Evolutionary conservation across 495 filamentous ascomycete genomes (phyloP).

Genomic region (Cudoniella acicularis): DNA sequence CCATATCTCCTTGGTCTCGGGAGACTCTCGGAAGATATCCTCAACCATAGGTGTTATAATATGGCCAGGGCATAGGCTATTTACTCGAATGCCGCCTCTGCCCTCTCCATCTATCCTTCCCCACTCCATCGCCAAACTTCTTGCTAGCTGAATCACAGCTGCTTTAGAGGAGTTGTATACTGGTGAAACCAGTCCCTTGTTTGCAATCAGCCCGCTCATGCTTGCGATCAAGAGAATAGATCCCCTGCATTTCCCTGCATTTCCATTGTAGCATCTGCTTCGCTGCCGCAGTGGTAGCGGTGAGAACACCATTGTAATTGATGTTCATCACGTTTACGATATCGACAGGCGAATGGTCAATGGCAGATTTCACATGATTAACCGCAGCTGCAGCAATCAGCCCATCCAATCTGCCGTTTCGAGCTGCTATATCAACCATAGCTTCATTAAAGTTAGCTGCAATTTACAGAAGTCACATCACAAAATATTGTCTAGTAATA

Average conservation of each 20-base stretch:
- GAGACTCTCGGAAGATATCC: constrained; percentile 59
- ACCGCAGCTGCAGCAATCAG: constrained; percentile 74
- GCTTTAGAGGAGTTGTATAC: constrained; percentile 72
- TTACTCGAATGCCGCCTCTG: constrained; percentile 60
- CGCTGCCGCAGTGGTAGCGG: constrained; percentile 67
- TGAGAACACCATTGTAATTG: constrained; percentile 75
- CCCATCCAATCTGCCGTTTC: constrained; percentile 35
- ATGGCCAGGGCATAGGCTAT: constrained; percentile 64
- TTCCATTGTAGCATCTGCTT: constrained; percentile 74
- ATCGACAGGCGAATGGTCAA: constrained; percentile 65
- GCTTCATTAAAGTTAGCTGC: not conserved
- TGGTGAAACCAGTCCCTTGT: constrained; percentile 62
- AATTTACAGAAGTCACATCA: too few relatives aligned
- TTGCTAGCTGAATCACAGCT: constrained; percentile 60
- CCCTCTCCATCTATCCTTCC: constrained; percentile 39
- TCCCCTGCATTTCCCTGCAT: constrained; percentile 62
- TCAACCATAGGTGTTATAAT: constrained; percentile 69
- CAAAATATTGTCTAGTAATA: too few relatives aligned
- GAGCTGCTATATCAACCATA: not conserved
- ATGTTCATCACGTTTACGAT: constrained; percentile 68
- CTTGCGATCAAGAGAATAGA: constrained; percentile 70
- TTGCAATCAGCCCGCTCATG: constrained; percentile 72
- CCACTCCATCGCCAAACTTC: constrained; percentile 72
- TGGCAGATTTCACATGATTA: constrained; percentile 65
- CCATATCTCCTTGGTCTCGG: constrained; percentile 55